A percentile compares a stretch with the other conserved stretches of the same genome.
These are phyloP conservation scores for Picochlorum sp. DNA, from an alignment of 139 green algal genomes.

Conservation along the genomic window DNA sequence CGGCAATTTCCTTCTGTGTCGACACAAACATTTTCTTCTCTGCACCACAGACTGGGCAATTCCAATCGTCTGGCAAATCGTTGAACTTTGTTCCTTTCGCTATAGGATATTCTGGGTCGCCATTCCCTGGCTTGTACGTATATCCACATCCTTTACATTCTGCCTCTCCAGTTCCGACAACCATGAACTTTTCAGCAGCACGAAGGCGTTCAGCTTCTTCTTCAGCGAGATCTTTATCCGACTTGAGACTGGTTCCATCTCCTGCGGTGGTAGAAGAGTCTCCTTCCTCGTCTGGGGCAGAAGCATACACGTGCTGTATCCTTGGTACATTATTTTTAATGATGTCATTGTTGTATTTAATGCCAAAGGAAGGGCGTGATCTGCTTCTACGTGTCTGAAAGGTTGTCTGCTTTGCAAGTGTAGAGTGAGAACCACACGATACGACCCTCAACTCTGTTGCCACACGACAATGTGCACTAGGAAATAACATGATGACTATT, in stretches of 20 bases:
- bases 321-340: background rate
- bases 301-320: background rate
- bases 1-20: slow-evolving; percentile 65
- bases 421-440: too few relatives aligned
- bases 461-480: too few relatives aligned
- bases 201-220: slow-evolving; percentile 70
- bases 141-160: slow-evolving; percentile 73
- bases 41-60: slow-evolving; percentile 84
- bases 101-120: slow-evolving; percentile 84
- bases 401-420: too few relatives aligned
- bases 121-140: slow-evolving; percentile 66
- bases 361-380: background rate
- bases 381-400: too few relatives aligned
- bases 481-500: too few relatives aligned
- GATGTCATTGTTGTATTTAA: background rate
- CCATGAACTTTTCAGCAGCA: slow-evolving; percentile 86
- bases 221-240: slow-evolving; percentile 39
- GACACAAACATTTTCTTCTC: slow-evolving; percentile 64
- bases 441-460: too few relatives aligned
- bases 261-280: background rate
- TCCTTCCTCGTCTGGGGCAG: background rate
- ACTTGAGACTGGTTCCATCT: slow-evolving; percentile 18
- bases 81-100: slow-evolving; percentile 61
- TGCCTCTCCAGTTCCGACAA: slow-evolving; percentile 62
- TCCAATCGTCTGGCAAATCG: slow-evolving; percentile 81